These are phyloP conservation scores for Thermothelomyces thermophilus DNA, from an alignment of 2,329 filamentous ascomycete genomes.

Conservation along the genomic window DNA sequence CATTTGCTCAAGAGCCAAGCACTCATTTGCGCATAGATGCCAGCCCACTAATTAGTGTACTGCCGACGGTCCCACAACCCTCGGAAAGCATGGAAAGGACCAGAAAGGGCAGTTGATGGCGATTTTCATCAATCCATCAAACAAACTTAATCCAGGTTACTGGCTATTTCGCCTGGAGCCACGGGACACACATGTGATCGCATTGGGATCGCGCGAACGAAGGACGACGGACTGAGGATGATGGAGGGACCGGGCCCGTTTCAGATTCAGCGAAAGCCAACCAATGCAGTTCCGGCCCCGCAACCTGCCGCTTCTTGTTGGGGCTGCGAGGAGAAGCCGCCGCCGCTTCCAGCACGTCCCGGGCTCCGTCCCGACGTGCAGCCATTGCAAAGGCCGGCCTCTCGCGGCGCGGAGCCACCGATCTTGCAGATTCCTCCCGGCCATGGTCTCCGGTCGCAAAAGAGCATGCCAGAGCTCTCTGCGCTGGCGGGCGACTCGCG, in stretches of 20 bases:
- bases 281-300: background rate
- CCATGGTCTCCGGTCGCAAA: slow-evolving; percentile 15
- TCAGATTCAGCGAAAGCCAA: slow-evolving; percentile 14
- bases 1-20: too few relatives aligned
- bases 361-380: background rate
- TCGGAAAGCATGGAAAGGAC: too few relatives aligned
- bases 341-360: slow-evolving; percentile 13
- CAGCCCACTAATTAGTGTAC: too few relatives aligned
- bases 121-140: too few relatives aligned
- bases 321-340: slow-evolving; percentile 1
- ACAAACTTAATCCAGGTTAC: too few relatives aligned
- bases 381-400: slow-evolving; percentile 5
- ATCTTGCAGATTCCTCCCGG: slow-evolving; percentile 2
- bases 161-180: too few relatives aligned
- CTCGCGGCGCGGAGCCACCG: slow-evolving; percentile 12
- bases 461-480: slow-evolving; percentile 17
- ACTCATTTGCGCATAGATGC: too few relatives aligned
- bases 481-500: background rate
- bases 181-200: too few relatives aligned
- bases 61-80: too few relatives aligned
- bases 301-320: background rate
- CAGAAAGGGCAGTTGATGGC: too few relatives aligned
- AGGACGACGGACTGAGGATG: background rate
- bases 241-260: background rate
- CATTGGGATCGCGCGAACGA: too few relatives aligned